phyloP scores from a whole-genome alignment of 176 grass and related monocot genomes.

The Oryza meridionalis region DNA sequence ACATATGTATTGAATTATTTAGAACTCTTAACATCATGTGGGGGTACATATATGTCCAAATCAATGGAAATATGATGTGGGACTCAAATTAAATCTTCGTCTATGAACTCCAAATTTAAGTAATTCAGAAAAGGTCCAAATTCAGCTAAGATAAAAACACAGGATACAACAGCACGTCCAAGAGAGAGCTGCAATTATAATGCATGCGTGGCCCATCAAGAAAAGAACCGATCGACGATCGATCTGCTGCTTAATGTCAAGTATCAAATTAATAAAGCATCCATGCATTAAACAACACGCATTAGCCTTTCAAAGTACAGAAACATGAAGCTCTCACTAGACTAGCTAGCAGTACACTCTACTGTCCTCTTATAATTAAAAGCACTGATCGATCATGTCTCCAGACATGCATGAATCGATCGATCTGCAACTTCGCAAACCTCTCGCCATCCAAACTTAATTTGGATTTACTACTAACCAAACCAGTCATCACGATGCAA shows the following conservation, averaged over 20 bases:
- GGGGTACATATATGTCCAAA: slow-evolving; percentile 6
- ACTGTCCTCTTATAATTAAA: slow-evolving; percentile 33
- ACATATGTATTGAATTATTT: background rate
- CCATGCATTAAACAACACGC: slow-evolving; percentile 46
- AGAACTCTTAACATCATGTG: background rate
- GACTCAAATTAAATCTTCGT: background rate
- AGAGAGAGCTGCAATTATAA: slow-evolving; percentile 30
- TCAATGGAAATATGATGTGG: background rate
- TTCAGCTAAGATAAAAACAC: slow-evolving; percentile 17
- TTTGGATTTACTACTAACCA: slow-evolving; percentile 32
- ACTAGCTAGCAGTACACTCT: background rate
- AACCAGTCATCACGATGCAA: slow-evolving; percentile 23
- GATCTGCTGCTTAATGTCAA: slow-evolving; percentile 15
- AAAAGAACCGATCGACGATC: slow-evolving; percentile 24
- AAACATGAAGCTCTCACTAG: slow-evolving; percentile 30
- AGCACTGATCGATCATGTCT: slow-evolving; percentile 7
- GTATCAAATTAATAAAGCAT: slow-evolving; percentile 43
- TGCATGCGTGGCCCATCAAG: slow-evolving; percentile 26
- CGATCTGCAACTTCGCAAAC: slow-evolving; percentile 12
- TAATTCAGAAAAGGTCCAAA: slow-evolving; percentile 23
- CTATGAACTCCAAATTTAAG: slow-evolving; percentile 27
- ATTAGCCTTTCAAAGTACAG: slow-evolving; percentile 45
- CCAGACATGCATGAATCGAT: slow-evolving; percentile 20
- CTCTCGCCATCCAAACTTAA: slow-evolving; percentile 34
- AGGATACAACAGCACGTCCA: background rate